phyloP scores from a whole-genome alignment of 2,329 filamentous ascomycete genomes.

The Alternaria arbusti region DNA sequence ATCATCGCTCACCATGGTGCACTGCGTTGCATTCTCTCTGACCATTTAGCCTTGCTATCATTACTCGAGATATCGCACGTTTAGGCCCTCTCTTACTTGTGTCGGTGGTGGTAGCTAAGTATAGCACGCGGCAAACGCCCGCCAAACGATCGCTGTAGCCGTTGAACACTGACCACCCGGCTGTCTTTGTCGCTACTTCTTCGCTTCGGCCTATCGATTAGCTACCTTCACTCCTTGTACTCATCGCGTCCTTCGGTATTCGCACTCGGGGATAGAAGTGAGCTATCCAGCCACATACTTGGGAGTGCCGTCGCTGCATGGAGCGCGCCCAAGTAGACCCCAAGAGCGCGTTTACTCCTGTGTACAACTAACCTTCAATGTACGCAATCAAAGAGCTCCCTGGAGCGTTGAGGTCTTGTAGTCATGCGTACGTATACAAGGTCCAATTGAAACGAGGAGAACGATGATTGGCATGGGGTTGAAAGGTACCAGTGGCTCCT shows the following conservation, averaged over 20 bases:
- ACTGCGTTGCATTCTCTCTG: not conserved
- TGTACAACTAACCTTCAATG: not conserved
- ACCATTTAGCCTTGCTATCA: not conserved
- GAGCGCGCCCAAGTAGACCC: not conserved
- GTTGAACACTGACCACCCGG: slow-evolving; percentile 14
- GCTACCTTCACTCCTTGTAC: not conserved
- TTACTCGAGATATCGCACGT: not conserved
- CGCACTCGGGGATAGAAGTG: not conserved
- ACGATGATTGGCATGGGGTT: not conserved
- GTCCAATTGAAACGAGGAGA: not conserved
- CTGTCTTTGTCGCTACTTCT: slow-evolving; percentile 11
- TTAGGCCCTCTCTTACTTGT: not conserved
- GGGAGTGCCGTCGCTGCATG: not conserved
- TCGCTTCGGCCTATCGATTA: slow-evolving; percentile 9
- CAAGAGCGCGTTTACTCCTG: not conserved
- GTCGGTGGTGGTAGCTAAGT: not conserved
- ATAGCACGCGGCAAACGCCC: not conserved
- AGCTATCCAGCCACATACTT: not conserved
- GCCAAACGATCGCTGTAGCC: slow-evolving; percentile 12
- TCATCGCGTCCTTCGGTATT: not conserved
- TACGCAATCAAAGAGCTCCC: not conserved
- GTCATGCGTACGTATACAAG: not conserved
- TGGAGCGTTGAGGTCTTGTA: not conserved
- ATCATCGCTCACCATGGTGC: not conserved
- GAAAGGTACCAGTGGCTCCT: not conserved